A percentile compares a stretch with the other conserved stretches of the same genome.
phyloP scores from a whole-genome alignment of 805 yeast species.

The Metschnikowia continentalis region DNA sequence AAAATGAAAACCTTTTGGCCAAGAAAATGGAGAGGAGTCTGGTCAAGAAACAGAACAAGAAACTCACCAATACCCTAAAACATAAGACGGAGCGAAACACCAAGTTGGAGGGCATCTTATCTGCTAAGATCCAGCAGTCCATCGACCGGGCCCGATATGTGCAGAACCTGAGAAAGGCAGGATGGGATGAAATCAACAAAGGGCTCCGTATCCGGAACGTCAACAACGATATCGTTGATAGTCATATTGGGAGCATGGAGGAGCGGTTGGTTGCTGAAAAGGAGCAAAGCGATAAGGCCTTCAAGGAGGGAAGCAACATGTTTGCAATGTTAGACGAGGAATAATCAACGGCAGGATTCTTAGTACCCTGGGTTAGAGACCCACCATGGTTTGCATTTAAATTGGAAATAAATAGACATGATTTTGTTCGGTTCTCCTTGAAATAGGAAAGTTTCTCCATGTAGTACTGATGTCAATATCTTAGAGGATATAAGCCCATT shows the following conservation, averaged over 20 bases:
- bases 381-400: too few species aligned
- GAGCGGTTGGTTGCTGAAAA: slow-evolving; percentile 1
- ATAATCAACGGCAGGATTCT: neutral
- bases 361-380: too few species aligned
- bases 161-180: slow-evolving; percentile 59
- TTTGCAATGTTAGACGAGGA: slow-evolving; percentile 38
- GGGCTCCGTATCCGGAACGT: slow-evolving; percentile 31
- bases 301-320: slow-evolving; percentile 18
- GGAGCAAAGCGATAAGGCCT: slow-evolving; percentile 10
- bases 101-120: slow-evolving; percentile 50
- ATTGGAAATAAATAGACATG: too few species aligned
- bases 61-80: slow-evolving; percentile 27
- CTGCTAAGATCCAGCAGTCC: slow-evolving; percentile 61
- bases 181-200: slow-evolving; percentile 68
- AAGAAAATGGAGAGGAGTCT: slow-evolving; percentile 47
- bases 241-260: slow-evolving; percentile 2
- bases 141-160: slow-evolving; percentile 60
- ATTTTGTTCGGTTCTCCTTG: too few species aligned
- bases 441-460: too few species aligned
- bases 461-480: too few species aligned
- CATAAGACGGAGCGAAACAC: slow-evolving; percentile 46
- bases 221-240: slow-evolving; percentile 2
- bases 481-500: too few species aligned
- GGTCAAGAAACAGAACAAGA: slow-evolving; percentile 29
- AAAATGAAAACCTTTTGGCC: slow-evolving; percentile 58